Evolutionary conservation across 1,139 yeast genomes (phyloP).

Genomic region (Taphrina confusa): DNA sequence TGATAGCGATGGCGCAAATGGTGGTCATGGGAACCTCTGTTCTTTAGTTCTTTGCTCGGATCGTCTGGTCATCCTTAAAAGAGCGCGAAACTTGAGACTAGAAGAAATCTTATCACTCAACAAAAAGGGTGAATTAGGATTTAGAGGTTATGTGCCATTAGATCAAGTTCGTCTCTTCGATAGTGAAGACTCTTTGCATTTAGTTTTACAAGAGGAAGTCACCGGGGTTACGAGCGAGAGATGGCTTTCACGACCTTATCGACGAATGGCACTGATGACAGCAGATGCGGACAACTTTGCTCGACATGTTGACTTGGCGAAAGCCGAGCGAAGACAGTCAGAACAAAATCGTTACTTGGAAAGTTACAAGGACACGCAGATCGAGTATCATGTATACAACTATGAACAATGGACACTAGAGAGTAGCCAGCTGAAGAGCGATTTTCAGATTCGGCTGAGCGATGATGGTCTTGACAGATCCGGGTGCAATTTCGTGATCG

Average conservation of each 20-base stretch:
- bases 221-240: conserved; percentile 11
- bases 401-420: conserved; percentile 11
- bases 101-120: conserved; percentile 8
- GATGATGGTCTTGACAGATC: not conserved
- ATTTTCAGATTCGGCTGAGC: not conserved
- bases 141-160: conserved; percentile 18
- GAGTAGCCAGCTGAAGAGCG: not conserved
- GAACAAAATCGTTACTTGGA: not conserved
- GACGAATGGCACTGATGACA: conserved; percentile 6
- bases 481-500: not conserved
- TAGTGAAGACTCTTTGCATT: conserved; percentile 16
- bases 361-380: not conserved
- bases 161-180: not conserved
- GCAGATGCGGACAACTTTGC: conserved; percentile 17
- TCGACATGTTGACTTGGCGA: not conserved
- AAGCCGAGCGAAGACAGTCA: not conserved
- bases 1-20: not conserved
- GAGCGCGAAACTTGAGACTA: conserved; percentile 1
- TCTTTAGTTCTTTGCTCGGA: conserved; percentile 22
- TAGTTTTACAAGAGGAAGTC: conserved; percentile 1
- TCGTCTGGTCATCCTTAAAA: conserved; percentile 21
- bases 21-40: conserved; percentile 17
- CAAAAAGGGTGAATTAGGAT: conserved; percentile 24
- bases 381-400: conserved; percentile 6
- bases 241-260: conserved; percentile 22